Conservation (phyloP, 768 basidiomycete species). For the Leccinum subgranulosum region DNA sequence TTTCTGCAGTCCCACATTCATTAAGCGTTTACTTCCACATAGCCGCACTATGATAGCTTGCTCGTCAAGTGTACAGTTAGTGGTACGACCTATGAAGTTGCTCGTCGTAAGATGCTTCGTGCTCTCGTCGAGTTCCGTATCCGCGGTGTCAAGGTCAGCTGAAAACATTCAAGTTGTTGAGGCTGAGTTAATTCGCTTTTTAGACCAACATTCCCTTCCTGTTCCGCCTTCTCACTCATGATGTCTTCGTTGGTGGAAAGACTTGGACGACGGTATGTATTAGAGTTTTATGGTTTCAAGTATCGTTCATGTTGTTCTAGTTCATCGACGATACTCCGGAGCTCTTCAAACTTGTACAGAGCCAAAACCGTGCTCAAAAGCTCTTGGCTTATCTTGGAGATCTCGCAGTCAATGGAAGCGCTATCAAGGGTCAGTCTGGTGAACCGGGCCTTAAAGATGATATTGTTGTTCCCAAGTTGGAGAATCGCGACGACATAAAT, state of each 20-base stretch:
- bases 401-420: constrained; percentile 95
- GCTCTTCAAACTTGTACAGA: constrained; percentile 96
- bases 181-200: not conserved
- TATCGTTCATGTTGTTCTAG: constrained; percentile 36
- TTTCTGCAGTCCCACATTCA: not conserved
- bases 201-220: constrained; percentile 99
- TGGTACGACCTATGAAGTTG: constrained; percentile 98
- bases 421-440: constrained; percentile 93
- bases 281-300: not conserved
- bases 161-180: not conserved
- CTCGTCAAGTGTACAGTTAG: constrained; percentile 95
- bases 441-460: constrained; percentile 94
- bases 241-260: constrained; percentile 92
- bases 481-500: constrained; percentile 73
- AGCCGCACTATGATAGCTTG: constrained; percentile 98
- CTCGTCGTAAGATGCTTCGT: constrained; percentile 97
- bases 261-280: constrained; percentile 90
- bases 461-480: constrained; percentile 76
- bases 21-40: constrained; percentile 1
- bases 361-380: constrained; percentile 98
- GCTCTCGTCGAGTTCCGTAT: constrained; percentile 99
- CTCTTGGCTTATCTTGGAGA: constrained; percentile 96
- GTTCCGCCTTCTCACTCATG: constrained; percentile 95
- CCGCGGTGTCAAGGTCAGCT: constrained; percentile 86
- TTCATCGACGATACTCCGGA: constrained; percentile 99